Evolutionary conservation across 2,329 filamentous ascomycete genomes (phyloP).

Genomic region (Ascosphaera apis): DNA sequence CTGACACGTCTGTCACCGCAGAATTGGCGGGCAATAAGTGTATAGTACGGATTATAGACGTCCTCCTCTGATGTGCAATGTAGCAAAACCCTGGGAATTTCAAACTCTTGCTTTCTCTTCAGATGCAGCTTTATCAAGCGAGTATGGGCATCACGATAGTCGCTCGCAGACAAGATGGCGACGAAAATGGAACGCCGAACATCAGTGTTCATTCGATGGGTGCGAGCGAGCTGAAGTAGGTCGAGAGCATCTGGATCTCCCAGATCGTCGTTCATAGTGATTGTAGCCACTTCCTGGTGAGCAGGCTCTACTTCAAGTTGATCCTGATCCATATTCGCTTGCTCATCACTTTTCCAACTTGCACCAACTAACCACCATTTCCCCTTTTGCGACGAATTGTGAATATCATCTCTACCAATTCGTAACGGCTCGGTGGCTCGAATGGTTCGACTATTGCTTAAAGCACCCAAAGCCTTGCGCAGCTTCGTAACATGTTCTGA

Average conservation of each 20-base stretch:
- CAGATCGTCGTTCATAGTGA: constrained; percentile 16
- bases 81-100: constrained; percentile 69
- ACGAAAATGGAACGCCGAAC: constrained; percentile 82
- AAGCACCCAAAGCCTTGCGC: constrained; percentile 62
- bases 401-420: constrained; percentile 60
- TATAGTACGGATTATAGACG: constrained; percentile 82
- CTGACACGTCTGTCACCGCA: constrained; percentile 43
- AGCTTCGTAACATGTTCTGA: constrained; percentile 70
- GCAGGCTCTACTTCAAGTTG: constrained; percentile 5
- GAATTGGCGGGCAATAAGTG: constrained; percentile 55
- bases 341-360: constrained; percentile 42
- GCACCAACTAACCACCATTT: constrained; percentile 98
- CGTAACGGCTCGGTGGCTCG: constrained; percentile 63
- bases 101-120: constrained; percentile 64
- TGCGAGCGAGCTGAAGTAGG: constrained; percentile 47
- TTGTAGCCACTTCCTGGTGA: constrained; percentile 8
- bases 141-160: constrained; percentile 62
- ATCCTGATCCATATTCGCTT: constrained; percentile 10
- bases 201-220: constrained; percentile 70
- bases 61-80: constrained; percentile 69
- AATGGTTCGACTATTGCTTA: constrained; percentile 40
- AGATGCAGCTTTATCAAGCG: constrained; percentile 62
- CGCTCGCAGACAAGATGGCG: constrained; percentile 62
- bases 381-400: constrained; percentile 60
- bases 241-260: constrained; percentile 31